phyloP scores from a whole-genome alignment of 2,329 filamentous ascomycete species.

The Alternaria conjuncta region DNA sequence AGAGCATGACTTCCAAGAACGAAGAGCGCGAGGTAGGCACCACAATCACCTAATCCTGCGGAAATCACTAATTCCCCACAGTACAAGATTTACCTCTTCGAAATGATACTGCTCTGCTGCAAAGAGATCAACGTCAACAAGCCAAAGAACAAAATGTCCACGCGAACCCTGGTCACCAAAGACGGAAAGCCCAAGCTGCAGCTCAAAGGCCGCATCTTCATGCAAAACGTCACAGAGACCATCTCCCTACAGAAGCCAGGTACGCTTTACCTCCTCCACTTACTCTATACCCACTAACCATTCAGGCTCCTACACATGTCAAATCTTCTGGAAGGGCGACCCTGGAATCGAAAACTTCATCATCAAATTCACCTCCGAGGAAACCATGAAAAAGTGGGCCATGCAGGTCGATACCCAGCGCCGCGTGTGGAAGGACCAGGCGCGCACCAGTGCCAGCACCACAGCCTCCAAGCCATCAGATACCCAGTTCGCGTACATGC shows the following conservation, averaged over 20 bases:
- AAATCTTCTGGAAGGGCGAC: slow-evolving; percentile 99
- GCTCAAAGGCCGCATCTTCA: slow-evolving; percentile 96
- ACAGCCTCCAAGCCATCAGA: slow-evolving; percentile 62
- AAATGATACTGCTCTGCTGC: slow-evolving; percentile 93
- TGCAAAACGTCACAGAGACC: slow-evolving; percentile 98
- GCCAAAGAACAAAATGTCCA: slow-evolving; percentile 70
- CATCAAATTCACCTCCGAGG: slow-evolving; percentile 91
- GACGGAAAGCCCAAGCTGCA: slow-evolving; percentile 80
- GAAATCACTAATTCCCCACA: slow-evolving; percentile 48
- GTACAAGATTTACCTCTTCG: slow-evolving; percentile 98
- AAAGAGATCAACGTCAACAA: slow-evolving; percentile 92
- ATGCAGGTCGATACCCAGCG: slow-evolving; percentile 78
- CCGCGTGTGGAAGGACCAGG: slow-evolving; percentile 54
- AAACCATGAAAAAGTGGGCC: slow-evolving; percentile 92
- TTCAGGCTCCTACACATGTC: slow-evolving; percentile 86
- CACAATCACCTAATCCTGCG: neutral
- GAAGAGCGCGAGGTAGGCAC: slow-evolving; percentile 83
- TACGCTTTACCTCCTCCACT: slow-evolving; percentile 52
- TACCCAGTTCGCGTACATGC: slow-evolving; percentile 83
- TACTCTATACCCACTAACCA: neutral
- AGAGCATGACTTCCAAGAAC: slow-evolving; percentile 76
- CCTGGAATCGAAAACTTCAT: slow-evolving; percentile 95
- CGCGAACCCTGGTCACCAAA: slow-evolving; percentile 72
- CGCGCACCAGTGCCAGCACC: slow-evolving; percentile 59
- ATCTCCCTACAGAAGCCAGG: slow-evolving; percentile 85